Evolutionary conservation across 768 basidiomycete genomes (phyloP), one percentile per base, ranked within the genome.

Genomic region (Xerocomus spinulosus): DNA sequence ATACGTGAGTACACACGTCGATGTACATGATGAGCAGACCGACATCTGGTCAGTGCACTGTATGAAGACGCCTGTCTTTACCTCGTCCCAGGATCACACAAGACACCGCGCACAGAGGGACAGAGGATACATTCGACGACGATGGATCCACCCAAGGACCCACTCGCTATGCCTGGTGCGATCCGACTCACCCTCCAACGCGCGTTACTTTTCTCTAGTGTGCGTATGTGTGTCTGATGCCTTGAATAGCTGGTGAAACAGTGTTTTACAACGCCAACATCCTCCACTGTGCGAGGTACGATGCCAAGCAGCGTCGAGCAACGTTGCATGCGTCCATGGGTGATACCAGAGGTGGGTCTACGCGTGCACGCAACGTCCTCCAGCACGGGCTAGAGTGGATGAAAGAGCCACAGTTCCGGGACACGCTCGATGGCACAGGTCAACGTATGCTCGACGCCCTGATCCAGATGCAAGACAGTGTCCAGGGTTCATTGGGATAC

Each of bases 181-280:
- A 72, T 85, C 3, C 73, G 64, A 28, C 71, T 86, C 26, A 66
- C 64, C 0, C 68, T 88, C 6, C 69, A 80, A 55, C 76, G 84
- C 81, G 58, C 50, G 77, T 64, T 4, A 1, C 10, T 14, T 14
- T 1, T 1, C 4, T 9, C 14, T 6, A 26, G 25, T 15, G 2
- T 29, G 10, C 13, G 8, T 15, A n/a, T n/a, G n/a, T 3, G 26
- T 12, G 29, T 25, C 28, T 44, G 36, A 38, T 14, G 5, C 15
- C 2, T 24, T 12, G 12, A 6, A 5, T 46, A 83, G 85, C 81
- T 0, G 85, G 87, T 0, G 82, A 90, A 49, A 83, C 83, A 0
- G 83, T 85, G 20, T 89, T 90, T 63, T 89, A 90, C 63, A 86
- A 87, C 59, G 80, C 76, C 53, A 89, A 90, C 60, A 82, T 89